Base-by-base conservation (phyloP, 768 basidiomycete genomes). In the Pisolithus tinctorius region DNA sequence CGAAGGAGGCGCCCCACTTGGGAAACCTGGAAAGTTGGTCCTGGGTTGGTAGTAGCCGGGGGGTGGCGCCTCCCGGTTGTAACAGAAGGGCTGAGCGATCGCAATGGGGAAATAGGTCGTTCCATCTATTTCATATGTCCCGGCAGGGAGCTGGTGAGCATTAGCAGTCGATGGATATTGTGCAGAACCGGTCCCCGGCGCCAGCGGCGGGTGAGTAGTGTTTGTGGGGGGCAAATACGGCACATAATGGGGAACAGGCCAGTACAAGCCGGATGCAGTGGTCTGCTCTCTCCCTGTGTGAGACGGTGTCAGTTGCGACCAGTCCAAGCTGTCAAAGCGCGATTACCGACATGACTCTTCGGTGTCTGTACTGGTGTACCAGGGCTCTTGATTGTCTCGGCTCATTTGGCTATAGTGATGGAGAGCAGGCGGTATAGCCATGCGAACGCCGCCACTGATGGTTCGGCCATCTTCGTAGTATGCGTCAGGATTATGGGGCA, bases 301-400 rank as follows among this genome's bases (percentile, higher is more conserved):
- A 23, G 20, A 40, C 20, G 20, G 30, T 41, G 29, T 46, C 53
- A 56, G 47, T 3, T 16, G 14, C 20, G 20, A 23, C 1, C 47
- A 7, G 39, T 13, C 30, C 30, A 3, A n/a, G 36, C 41, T 36
- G 25, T 31, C 27, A 26, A 48, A 17, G n/a, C 29, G 36, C 29
- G 46, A 50, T 16, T 42, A 66, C 73, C 50, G 60, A 73, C 71
- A 69, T 39, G 65, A 55, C 39, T 61, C 50, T 41, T 61, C 58
- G 17, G 63, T 63, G 26, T 56, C 58, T 4, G 69, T 63, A 48
- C 70, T 70, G 26, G 65, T 61, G 51, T 67, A 66, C 25, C 55
- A 68, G 48, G 66, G 67, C 34, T 60, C 56, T 13, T 49, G 47
- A 26, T 27, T 26, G n/a, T 49, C 46, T 13, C 29, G 16, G 38